phyloP scores from a whole-genome alignment of 2,329 filamentous ascomycete genomes.

The Emericellopsis atlantica region DNA sequence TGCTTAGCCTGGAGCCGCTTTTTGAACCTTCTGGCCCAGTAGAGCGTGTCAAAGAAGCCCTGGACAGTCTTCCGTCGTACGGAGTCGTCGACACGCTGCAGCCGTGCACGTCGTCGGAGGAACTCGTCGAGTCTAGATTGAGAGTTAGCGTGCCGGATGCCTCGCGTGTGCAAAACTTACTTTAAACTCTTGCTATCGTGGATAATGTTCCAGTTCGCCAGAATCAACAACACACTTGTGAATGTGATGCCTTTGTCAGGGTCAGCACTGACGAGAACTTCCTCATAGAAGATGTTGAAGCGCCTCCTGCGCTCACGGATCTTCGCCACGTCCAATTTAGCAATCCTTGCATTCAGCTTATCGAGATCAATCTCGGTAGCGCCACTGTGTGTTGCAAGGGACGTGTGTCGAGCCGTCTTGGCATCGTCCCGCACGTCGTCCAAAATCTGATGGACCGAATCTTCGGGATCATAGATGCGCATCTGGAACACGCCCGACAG shows the following conservation, averaged over 20 bases:
- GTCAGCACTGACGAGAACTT: constrained; percentile 88
- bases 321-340: constrained; percentile 58
- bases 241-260: constrained; percentile 84
- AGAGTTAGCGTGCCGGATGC: constrained; percentile 12
- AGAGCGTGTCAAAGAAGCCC: constrained; percentile 90
- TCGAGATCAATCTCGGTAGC: constrained; percentile 56
- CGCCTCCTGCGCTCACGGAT: constrained; percentile 65
- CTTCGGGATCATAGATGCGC: constrained; percentile 87
- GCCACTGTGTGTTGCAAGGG: constrained; percentile 37
- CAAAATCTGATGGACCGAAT: constrained; percentile 76
- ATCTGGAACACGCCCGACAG: constrained; percentile 94
- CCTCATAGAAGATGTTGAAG: constrained; percentile 94
- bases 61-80: constrained; percentile 82
- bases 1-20: constrained; percentile 60
- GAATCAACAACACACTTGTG: constrained; percentile 82
- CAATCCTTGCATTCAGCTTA: constrained; percentile 61
- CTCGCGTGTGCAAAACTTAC: constrained; percentile 26
- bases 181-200: constrained; percentile 91
- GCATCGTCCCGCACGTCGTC: constrained; percentile 61
- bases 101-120: constrained; percentile 71
- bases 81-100: constrained; percentile 91
- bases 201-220: constrained; percentile 98
- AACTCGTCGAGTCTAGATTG: constrained; percentile 73
- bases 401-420: constrained; percentile 38
- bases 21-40: constrained; percentile 76